Evolutionary conservation across 192 early-diverging fungal species (phyloP), one percentile per base, ranked within the genome.

Genomic region (Linnemannia exigua): DNA sequence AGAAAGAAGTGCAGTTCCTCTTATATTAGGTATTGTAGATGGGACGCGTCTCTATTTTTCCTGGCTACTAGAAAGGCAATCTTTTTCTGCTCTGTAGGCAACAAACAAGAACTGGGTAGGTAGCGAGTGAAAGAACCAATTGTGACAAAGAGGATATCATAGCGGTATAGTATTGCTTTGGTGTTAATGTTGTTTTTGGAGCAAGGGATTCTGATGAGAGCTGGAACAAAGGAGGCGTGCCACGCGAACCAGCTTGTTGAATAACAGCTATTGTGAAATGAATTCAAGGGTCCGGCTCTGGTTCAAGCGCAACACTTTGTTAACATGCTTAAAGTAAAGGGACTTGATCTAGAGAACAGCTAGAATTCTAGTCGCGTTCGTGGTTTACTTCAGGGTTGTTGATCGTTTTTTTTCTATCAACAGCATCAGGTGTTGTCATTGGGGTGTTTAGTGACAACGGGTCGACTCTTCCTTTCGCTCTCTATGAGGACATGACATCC

Each of bases 21-120:
- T 63, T 63, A 63, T 63, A 63, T 12, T 31, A 47, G 25, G 16
- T 22, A 37, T 70, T 20, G 11, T 47, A 47, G 44, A 31, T 31
- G 14, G 51, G 28, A 31, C 58, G 58, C 58, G 58, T 69, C 67
- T 69, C 67, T 69, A 36, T 69, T 69, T 69, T 35, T 69, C 37
- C 38, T 70, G 68, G 68, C 38, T 41, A 20, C 68, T 22, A n/a
- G 20, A 69, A 70, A 15, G 17, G 19, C 2, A 8, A 5, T 22
- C 37, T 69, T 69, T 7, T 70, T 31, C 17, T 33, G 22, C 6
- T n/a, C 14, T 63, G 70, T 50, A 16, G 28, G 70, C 20, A 48
- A 31, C 58, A 63, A 63, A 63, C 58, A 25, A 28, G 25, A 28
- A 20, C 8, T 9, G 15, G 17, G 48, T 54, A 54, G 52, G 3